Conservation (phyloP, 179 eudicot genomes). For the Dionaea muscipula region DNA sequence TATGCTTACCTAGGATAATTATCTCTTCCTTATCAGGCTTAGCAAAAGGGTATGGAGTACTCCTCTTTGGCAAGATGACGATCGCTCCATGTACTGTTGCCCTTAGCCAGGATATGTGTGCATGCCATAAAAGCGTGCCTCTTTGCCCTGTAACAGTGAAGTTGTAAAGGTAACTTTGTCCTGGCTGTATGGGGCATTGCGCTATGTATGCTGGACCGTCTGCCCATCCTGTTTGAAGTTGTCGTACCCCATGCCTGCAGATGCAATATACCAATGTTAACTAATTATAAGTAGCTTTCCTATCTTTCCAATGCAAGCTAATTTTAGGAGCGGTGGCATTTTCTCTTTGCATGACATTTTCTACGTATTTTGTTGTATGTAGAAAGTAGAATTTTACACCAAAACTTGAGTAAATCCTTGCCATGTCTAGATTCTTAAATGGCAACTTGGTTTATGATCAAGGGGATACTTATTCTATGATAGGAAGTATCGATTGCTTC, state of each 20-base stretch:
- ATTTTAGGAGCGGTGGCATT: no score
- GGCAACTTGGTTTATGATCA: no score
- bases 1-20: constrained; percentile 34
- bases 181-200: constrained; percentile 60
- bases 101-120: constrained; percentile 62
- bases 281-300: no score
- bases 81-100: constrained; percentile 68
- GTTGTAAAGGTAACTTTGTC: constrained; percentile 47
- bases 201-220: constrained; percentile 74
- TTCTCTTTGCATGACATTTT: no score
- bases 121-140: constrained; percentile 76
- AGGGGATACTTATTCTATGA: no score
- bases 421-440: no score
- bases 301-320: no score
- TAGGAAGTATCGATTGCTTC: no score
- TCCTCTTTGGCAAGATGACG: constrained; percentile 48
- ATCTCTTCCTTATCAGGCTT: constrained; percentile 45
- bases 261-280: background rate
- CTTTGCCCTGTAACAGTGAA: constrained; percentile 66
- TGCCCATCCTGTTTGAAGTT: constrained; percentile 61
- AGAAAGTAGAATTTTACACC: no score
- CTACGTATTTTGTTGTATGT: no score
- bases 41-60: constrained; percentile 62
- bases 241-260: constrained; percentile 58
- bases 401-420: no score